Base-by-base conservation (phyloP, 345 rosid species). In the Theobroma cacao region DNA sequence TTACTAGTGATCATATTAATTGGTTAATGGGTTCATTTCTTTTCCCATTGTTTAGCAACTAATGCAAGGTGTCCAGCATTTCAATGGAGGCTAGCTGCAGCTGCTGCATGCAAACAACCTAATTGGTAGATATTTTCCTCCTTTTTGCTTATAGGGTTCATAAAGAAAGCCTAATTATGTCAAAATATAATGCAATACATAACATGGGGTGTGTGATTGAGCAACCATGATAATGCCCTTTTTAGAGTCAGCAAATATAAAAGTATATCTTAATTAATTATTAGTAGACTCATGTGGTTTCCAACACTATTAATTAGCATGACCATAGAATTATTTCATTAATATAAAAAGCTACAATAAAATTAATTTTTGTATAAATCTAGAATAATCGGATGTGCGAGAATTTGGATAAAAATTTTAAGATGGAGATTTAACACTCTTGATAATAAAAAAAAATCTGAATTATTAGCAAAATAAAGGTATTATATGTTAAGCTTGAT, bases 191-290 rank as follows among this genome's bases (percentile, higher is more conserved):
- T n/a, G 59, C 50, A 45, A 45, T 45, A 13, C 3, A 45, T 45
- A 12, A 12, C 3, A 4, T n/a, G 28, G 43, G 2, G 15, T 45
- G 15, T 11, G 50, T 12, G 50, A 45, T 45, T 45, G 14, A 45
- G 50, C 50, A 22, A 53, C 10, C 59, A 53, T 20, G 26, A 53
- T 30, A 61, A 61, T 61, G 18, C 18, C 20, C n/a, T 41, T 18
- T 63, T 63, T 36, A 33, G 68, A 63, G 68, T 63, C 41, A 11
- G 69, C 69, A 33, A 63, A 17, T 63, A 63, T 63, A 33, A 34
- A 18, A 31, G 8, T n/a, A 5, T 63, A 5, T 63, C 22, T 33
- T 58, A 10, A 58, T 58, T 12, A 12, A 55, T 26, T 28, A 55
- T 26, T 28, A 59, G 24, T 24, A 58, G 7, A 59, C 13, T 8